Percentiles rank a stretch among this genome's conserved stretches.
These are phyloP conservation scores for Cymbopogon flexuosus DNA, from an alignment of 202 grass and related monocot genomes.

Conservation along the genomic window DNA sequence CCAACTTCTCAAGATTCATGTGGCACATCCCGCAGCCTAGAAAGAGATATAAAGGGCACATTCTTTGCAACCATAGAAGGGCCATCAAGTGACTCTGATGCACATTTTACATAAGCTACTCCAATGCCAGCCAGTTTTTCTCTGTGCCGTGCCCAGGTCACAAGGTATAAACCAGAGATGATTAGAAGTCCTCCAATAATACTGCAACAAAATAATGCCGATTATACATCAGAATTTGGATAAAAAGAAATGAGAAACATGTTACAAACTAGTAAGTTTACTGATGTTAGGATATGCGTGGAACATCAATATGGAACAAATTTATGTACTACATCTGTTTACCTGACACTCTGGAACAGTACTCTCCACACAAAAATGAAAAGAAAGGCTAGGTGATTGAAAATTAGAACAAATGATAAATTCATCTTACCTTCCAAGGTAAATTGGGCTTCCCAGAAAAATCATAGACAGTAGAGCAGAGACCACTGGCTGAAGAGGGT, in stretches of 20 bases:
- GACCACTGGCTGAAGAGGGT: slow-evolving; percentile 71
- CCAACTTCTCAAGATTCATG: slow-evolving; percentile 49
- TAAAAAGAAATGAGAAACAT: slow-evolving; percentile 24
- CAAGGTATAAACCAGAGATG: slow-evolving; percentile 68
- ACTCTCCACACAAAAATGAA: slow-evolving; percentile 3
- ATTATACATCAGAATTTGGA: slow-evolving; percentile 20
- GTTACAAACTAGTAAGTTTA: not conserved
- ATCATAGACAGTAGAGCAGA: slow-evolving; percentile 65
- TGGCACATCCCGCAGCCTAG: slow-evolving; percentile 46
- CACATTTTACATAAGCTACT: slow-evolving; percentile 40
- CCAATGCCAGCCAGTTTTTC: slow-evolving; percentile 36
- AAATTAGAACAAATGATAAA: slow-evolving; percentile 7
- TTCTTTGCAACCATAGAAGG: slow-evolving; percentile 42
- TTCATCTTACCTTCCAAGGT: slow-evolving; percentile 64
- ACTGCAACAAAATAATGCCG: slow-evolving; percentile 46
- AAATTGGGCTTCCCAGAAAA: slow-evolving; percentile 85
- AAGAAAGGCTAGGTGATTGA: not conserved
- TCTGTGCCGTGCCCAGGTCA: slow-evolving; percentile 59
- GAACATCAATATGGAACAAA: not conserved
- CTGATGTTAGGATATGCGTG: not conserved
- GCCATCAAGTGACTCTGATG: slow-evolving; percentile 31
- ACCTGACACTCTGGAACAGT: not conserved
- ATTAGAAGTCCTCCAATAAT: slow-evolving; percentile 71
- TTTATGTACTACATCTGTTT: not conserved
- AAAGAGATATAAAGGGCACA: slow-evolving; percentile 48